Conservation (phyloP, 169 alveolate genomes). For the Toxoplasma gondii region DNA sequence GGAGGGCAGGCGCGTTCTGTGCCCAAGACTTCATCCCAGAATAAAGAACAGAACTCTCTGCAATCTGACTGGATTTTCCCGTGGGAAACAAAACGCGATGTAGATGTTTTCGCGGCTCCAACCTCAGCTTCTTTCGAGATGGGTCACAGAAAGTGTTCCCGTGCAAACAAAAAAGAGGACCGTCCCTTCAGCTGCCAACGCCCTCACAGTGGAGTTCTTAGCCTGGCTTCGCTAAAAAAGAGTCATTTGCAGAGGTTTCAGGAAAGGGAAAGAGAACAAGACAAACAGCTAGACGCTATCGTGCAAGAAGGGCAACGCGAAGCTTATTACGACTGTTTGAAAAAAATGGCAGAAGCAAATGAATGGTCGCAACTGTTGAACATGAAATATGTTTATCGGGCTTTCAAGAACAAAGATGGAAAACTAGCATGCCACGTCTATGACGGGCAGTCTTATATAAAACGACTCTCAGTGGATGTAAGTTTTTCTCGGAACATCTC, state of each 20-base stretch:
- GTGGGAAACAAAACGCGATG: constrained; percentile 5
- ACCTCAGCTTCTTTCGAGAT: neutral
- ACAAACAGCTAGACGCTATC: neutral
- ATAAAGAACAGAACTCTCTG: neutral
- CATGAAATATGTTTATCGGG: neutral
- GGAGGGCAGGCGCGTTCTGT: neutral
- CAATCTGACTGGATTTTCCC: constrained; percentile 20
- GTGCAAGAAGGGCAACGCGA: neutral
- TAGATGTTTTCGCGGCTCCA: neutral
- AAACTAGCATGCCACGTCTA: constrained; percentile 37
- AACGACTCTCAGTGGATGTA: constrained; percentile 18
- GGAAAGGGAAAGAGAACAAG: neutral
- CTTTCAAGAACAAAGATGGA: constrained; percentile 35
- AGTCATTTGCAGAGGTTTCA: neutral
- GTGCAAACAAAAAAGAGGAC: neutral
- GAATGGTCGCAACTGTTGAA: constrained; percentile 38
- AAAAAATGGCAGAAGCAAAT: constrained; percentile 20
- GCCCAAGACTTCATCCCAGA: neutral
- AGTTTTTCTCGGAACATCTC: neutral
- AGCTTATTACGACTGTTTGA: neutral
- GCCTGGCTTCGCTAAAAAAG: neutral
- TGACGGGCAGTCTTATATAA: constrained; percentile 3
- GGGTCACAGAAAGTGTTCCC: neutral
- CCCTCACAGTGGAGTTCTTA: neutral
- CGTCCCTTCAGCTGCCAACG: neutral